phyloP scores from a whole-genome alignment of 345 rosid genomes.

The Fremontodendron californicum region DNA sequence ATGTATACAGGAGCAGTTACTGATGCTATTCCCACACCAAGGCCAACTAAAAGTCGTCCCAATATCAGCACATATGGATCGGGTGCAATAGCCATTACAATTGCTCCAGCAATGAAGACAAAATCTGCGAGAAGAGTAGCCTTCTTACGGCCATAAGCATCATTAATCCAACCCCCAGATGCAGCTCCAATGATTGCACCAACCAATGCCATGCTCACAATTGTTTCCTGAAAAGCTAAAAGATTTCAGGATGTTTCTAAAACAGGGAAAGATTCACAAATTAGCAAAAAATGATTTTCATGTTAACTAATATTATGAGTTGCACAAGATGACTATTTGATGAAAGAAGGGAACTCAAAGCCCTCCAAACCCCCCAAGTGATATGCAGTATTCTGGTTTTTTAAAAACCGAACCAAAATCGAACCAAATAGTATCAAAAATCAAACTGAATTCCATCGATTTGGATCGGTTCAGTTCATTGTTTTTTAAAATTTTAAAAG shows the following conservation, averaged over 20 bases:
- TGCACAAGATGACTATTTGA: background rate
- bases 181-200: constrained; percentile 98
- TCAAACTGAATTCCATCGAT: too few relatives aligned
- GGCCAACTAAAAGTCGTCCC: constrained; percentile 81
- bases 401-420: too few relatives aligned
- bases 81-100: constrained; percentile 89
- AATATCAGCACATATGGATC: constrained; percentile 75
- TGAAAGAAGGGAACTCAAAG: background rate
- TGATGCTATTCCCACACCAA: constrained; percentile 90
- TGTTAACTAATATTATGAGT: background rate
- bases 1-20: constrained; percentile 97
- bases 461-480: too few relatives aligned
- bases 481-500: too few relatives aligned
- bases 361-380: background rate
- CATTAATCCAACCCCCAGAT: constrained; percentile 96
- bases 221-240: constrained; percentile 73
- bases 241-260: background rate
- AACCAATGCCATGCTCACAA: constrained; percentile 96
- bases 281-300: background rate
- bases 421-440: too few relatives aligned
- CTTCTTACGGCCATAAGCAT: constrained; percentile 84
- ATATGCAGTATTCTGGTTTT: too few relatives aligned
- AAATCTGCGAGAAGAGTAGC: constrained; percentile 84
- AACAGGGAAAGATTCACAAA: background rate
- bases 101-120: constrained; percentile 72